Percentiles rank a stretch among this genome's conserved stretches.
phyloP scores from a whole-genome alignment of 2,329 filamentous ascomycete genomes.

The Penicillium sp. region DNA sequence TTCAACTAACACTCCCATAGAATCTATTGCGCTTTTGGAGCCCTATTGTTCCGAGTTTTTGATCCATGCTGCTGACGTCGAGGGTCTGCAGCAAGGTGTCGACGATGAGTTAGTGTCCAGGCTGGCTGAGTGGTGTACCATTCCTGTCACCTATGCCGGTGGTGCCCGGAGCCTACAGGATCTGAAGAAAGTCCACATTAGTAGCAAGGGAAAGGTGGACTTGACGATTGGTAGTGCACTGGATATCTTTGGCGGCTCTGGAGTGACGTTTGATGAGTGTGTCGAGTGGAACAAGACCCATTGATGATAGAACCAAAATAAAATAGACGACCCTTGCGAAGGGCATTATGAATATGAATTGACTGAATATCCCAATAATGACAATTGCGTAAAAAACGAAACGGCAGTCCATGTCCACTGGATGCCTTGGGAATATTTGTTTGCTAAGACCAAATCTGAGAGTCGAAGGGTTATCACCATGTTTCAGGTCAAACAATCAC shows the following conservation, averaged over 20 bases:
- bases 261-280: conserved; percentile 87
- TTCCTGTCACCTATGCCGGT: conserved; percentile 95
- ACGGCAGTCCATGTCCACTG: not conserved
- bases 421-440: too few species aligned
- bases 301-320: conserved; percentile 68
- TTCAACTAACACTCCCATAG: conserved; percentile 54
- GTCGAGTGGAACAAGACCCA: conserved; percentile 76
- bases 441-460: too few species aligned
- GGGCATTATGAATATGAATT: conserved; percentile 1
- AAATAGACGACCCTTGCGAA: conserved; percentile 30
- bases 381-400: not conserved
- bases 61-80: conserved; percentile 95
- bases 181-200: conserved; percentile 76
- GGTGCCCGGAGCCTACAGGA: conserved; percentile 85
- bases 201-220: conserved; percentile 84
- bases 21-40: conserved; percentile 78
- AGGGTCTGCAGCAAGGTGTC: conserved; percentile 89
- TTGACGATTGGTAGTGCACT: conserved; percentile 95
- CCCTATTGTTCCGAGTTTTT: conserved; percentile 96
- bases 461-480: not conserved
- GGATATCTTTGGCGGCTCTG: conserved; percentile 90
- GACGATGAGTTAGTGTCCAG: conserved; percentile 81
- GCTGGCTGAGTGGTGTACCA: conserved; percentile 83
- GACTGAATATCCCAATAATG: not conserved
- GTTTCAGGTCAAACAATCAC: not conserved